Evolutionary conservation across 2,329 filamentous ascomycete genomes (phyloP), one percentile per base, ranked within the genome.

Genomic region (Colletotrichum costaricense): DNA sequence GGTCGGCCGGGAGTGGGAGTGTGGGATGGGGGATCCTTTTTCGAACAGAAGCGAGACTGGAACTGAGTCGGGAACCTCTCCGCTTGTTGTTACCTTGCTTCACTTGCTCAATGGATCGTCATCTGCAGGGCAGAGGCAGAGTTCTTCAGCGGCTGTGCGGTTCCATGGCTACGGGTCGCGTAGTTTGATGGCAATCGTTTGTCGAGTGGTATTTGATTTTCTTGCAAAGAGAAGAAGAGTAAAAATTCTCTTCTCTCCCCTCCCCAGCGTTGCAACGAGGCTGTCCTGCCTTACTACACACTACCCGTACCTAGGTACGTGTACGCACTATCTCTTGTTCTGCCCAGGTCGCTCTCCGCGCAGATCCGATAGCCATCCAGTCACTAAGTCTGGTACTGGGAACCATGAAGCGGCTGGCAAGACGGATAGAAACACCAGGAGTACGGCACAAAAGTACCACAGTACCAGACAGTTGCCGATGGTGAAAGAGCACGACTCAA

Each of bases 401-500:
- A 63, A 35, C 49, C 58, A 52, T 52, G 24, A 22, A 26, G 52
- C 38, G 57, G 49, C 57, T 57, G 28, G 46, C 42, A 49, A 35
- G 33, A 11, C 33, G 33, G 33, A 49, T 49, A 42, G 42, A 49
- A 9, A n/a, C 16, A 22, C 19, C 42, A 49, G 42, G 19, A 22
- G 8, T n/a, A 49, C 42, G 19, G 19, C 16, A 42, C 38, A 11
- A 9, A 49, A 49, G 16, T 49, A 49, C 42, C 42, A n/a, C 16
- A 49, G 64, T 66, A 69, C 28, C 54, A 69, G 19, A 38, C 38
- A 56, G 38, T 28, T 69, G 38, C n/a, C 33, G 58, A 33, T 26
- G 49, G 24, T 42, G 49, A 59, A 52, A 57, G 30, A 65, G 59
- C 70, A 73, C 66, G 70, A 65, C 59, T 73, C 70, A 30, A 59